Evolutionary conservation across 257 asterid genomes (phyloP), one percentile per base, ranked within the genome.

Genomic region (Scutellaria galericulata): DNA sequence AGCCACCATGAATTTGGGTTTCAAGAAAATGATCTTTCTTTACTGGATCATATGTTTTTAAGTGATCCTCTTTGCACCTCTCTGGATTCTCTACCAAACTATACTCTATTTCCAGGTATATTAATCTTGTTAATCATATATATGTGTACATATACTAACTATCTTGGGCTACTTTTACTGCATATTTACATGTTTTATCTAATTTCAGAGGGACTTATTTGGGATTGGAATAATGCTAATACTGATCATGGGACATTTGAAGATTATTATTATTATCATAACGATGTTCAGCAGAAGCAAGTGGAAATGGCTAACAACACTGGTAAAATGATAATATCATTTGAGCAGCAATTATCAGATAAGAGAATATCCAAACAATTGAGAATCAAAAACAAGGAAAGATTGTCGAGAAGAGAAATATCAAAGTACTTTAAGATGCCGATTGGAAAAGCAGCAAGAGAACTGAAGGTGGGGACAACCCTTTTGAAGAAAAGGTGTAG

Each of bases 401-500:
- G 3, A 5, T 44, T 66, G 48, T 20, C 64, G 7, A 40, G 74
- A 53, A 41, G 81, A 56, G 66, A 24, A 0, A 74, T 90, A 7
- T 73, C 88, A 0, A 62, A 82, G 15, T 82, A 82, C 20, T 90
- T 90, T 54, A 77, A 84, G 76, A 77, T 88, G 89, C 93, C 96
- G 6, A 90, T 90, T 8, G 66, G 84, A 11, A 72, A 83, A 53
- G 97, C 93, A 0, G 96, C 96, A 2, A 86, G 57, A 59, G 86
- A 85, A 10, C 80, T 90, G 7, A 85, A 86, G 84, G 70, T 75
- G 40, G 74, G 79, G 1, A 5, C 67, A 8, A 75, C 79, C 5
- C 78, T 78, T 4, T 68, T 90, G 54, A 90, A 90, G 89, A 90
- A 84, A 78, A 80, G 93, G 72, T 90, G 97, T 42, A 64, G 97